Evolutionary conservation across 2,329 filamentous ascomycete genomes (phyloP), one percentile per base, ranked within the genome.

Genomic region (Ophiostoma sp.): DNA sequence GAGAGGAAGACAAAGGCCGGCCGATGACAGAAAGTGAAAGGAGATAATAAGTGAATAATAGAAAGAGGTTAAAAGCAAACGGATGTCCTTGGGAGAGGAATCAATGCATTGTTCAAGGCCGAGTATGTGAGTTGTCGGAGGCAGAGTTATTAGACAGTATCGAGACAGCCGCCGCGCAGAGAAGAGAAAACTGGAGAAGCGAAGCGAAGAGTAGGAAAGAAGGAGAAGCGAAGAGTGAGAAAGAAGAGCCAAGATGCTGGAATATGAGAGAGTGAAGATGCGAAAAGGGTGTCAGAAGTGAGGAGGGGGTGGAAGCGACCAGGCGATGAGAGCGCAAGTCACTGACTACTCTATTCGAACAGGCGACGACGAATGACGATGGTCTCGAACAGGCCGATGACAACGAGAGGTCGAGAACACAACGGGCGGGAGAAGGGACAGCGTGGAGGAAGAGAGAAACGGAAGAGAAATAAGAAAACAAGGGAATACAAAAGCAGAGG

Each of bases 1-100:
- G 42, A 65, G 40, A 64, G 38, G 62, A 68, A 68, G 69, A 66
- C 66, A 64, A 69, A 69, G 68, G 68, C 68, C 68, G 63, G 68
- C 66, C 68, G 18, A 64, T 45, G 62, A 60, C 14, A 16, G 49
- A 58, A 64, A 40, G 62, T n/a, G 55, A 44, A 58, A 45, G 52
- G 41, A 5, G 18, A 47, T 12, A 36, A 64, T 7, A 14, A 64
- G 12, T 27, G 27, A 64, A 16, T 5, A 47, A 12, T 27, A 14
- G 18, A 44, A 18, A 36, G 18, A n/a, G 42, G n/a, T 11, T 27
- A 12, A 36, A 18, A 63, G 36, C 60, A 65, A 55, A 60, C 55
- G 55, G 12, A 18, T 27, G 45, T 44, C 58, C 47, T 47, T 65
- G 38, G 41, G 11, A n/a, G 62, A 38, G 52, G 27, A 27, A 58